A percentile compares a stretch with the other conserved stretches of the same genome.
These are phyloP conservation scores for Penicillium decumbens DNA, from an alignment of 2,329 filamentous ascomycete genomes.

Conservation along the genomic window DNA sequence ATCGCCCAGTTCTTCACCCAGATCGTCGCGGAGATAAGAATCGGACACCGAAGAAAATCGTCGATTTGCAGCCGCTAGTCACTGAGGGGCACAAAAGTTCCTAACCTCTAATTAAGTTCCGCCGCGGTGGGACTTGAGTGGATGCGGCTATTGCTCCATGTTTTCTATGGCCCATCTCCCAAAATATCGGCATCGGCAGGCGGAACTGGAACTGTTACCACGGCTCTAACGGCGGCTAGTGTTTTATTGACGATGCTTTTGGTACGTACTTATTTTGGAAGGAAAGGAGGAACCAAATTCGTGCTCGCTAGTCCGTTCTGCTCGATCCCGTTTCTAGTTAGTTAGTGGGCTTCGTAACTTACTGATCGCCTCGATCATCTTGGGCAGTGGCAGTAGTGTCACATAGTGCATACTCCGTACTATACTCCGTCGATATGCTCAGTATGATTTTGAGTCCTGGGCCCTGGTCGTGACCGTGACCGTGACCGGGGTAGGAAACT, in stretches of 20 bases:
- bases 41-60: constrained; percentile 5
- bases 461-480: not conserved
- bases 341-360: not conserved
- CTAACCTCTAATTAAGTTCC: constrained; percentile 19
- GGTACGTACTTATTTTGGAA: not conserved
- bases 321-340: not conserved
- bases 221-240: constrained; percentile 1
- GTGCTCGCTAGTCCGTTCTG: not conserved
- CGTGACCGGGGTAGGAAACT: not conserved
- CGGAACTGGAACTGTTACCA: not conserved
- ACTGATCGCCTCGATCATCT: not conserved
- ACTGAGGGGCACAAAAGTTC: constrained; percentile 11
- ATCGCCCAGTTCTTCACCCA: not conserved
- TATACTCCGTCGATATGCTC: not conserved
- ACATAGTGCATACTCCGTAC: not conserved
- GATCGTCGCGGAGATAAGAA: constrained; percentile 2
- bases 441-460: constrained; percentile 1
- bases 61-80: constrained; percentile 4
- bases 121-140: constrained; percentile 13
- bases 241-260: not conserved
- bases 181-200: constrained; percentile 8
- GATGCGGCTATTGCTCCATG: constrained; percentile 19
- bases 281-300: not conserved
- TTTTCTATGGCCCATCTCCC: constrained; percentile 12
- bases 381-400: not conserved